Conservation (phyloP, 805 yeast species). For the Candida sonorensis region DNA sequence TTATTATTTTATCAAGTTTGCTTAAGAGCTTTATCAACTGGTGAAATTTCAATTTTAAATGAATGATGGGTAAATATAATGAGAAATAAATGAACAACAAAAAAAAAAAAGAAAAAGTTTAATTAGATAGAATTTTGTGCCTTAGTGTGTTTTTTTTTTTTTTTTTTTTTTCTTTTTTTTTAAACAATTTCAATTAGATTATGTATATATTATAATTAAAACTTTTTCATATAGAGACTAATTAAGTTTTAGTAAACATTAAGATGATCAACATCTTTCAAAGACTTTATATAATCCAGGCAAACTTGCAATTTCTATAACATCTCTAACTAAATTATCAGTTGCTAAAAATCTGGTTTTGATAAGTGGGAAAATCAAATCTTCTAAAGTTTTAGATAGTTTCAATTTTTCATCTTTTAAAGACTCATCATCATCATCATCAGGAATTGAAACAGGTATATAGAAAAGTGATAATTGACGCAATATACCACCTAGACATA, state of each 20-base stretch:
- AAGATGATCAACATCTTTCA: conserved; percentile 78
- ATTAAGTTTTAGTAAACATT: no score
- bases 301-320: conserved; percentile 81
- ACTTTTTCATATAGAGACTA: no score
- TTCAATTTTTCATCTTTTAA: conserved; percentile 21
- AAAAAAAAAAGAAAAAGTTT: neutral
- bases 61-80: conserved; percentile 1
- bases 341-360: conserved; percentile 64
- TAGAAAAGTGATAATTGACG: conserved; percentile 67
- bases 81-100: neutral
- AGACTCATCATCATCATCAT: conserved; percentile 18
- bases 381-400: conserved; percentile 40
- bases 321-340: conserved; percentile 38
- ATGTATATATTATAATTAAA: no score
- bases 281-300: conserved; percentile 90
- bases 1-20: conserved; percentile 77
- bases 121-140: no score
- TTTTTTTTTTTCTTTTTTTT: no score
- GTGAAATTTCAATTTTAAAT: conserved; percentile 10
- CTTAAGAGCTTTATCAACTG: conserved; percentile 41
- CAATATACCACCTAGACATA: conserved; percentile 60
- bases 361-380: conserved; percentile 56
- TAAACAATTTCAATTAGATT: no score
- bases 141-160: no score
- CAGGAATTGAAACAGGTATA: conserved; percentile 50